phyloP scores from a whole-genome alignment of 306 rosid species.

The Pyrus communis region DNA sequence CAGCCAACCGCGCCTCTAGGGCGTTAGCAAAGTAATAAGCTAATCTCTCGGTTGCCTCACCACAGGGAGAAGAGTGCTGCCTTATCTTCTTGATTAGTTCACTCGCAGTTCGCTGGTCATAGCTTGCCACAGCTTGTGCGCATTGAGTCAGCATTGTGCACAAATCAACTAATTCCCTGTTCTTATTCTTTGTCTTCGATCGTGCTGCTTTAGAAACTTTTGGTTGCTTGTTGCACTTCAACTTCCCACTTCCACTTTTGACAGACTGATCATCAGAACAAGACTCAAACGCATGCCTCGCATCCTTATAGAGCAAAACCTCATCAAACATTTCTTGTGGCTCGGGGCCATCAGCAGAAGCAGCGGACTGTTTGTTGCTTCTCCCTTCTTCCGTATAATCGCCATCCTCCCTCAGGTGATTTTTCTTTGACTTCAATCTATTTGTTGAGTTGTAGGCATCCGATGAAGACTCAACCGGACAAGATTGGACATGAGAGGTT shows the following conservation, averaged over 20 bases:
- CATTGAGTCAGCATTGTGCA: not conserved
- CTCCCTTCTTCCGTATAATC: constrained; percentile 20
- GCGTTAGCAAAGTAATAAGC: not conserved
- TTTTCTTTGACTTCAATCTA: constrained; percentile 22
- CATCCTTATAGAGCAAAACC: constrained; percentile 11
- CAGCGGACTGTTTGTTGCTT: constrained; percentile 22
- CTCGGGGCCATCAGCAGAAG: constrained; percentile 14
- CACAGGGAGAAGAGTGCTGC: not conserved
- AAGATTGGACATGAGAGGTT: constrained; percentile 6
- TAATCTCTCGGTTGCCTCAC: not conserved
- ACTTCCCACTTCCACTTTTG: constrained; percentile 4
- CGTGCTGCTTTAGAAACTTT: not conserved
- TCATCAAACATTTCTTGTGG: constrained; percentile 28
- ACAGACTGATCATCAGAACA: not conserved
- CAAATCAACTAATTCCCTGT: not conserved
- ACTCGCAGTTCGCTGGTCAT: not conserved
- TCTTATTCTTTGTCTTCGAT: not conserved
- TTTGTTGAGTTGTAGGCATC: not conserved
- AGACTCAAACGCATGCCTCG: not conserved
- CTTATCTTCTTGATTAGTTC: not conserved
- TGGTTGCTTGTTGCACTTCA: not conserved
- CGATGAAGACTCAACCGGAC: constrained; percentile 18
- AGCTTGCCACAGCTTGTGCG: not conserved
- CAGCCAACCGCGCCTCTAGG: not conserved
- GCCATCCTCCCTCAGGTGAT: constrained; percentile 11